A percentile compares a stretch with the other conserved stretches of the same genome.
Conservation (phyloP, 805 yeast genomes). For the Schwanniomyces sp. region DNA sequence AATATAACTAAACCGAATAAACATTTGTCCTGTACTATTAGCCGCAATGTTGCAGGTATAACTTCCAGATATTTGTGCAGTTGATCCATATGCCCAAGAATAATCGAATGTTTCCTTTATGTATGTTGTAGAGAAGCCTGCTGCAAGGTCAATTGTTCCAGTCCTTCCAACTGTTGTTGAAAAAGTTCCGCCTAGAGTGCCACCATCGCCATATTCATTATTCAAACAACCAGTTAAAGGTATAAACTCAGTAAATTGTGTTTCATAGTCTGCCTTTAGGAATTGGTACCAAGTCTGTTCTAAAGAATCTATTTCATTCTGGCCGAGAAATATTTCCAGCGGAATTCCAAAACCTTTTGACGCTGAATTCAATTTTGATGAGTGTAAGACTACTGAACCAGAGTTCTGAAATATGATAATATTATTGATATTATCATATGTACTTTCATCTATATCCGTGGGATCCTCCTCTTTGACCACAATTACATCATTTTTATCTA, state of each 20-base stretch:
- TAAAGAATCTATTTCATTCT: background rate
- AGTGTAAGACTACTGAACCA: constrained; percentile 12
- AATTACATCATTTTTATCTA: constrained; percentile 3
- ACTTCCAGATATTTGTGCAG: constrained; percentile 8
- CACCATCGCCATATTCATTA: constrained; percentile 18
- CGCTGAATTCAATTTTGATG: constrained; percentile 15
- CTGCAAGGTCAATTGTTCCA: constrained; percentile 11
- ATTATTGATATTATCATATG: constrained; percentile 6
- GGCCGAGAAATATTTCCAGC: background rate
- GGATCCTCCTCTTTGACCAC: background rate
- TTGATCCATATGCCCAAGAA: constrained; percentile 3
- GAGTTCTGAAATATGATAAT: constrained; percentile 10
- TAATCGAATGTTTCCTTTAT: constrained; percentile 4
- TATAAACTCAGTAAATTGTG: constrained; percentile 6
- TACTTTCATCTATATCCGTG: background rate
- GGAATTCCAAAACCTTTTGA: constrained; percentile 9
- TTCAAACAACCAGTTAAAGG: constrained; percentile 21
- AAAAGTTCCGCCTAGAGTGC: constrained; percentile 14
- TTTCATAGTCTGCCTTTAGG: background rate
- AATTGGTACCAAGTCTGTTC: constrained; percentile 17
- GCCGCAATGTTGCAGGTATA: constrained; percentile 16
- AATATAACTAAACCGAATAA: constrained; percentile 15
- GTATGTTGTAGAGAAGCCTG: constrained; percentile 2
- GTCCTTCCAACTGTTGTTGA: constrained; percentile 12
- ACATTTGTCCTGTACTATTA: constrained; percentile 20